Evolutionary conservation across 768 basidiomycete species (phyloP), one percentile per base, ranked within the genome.

Genomic region (Rossbeevera mucosa): DNA sequence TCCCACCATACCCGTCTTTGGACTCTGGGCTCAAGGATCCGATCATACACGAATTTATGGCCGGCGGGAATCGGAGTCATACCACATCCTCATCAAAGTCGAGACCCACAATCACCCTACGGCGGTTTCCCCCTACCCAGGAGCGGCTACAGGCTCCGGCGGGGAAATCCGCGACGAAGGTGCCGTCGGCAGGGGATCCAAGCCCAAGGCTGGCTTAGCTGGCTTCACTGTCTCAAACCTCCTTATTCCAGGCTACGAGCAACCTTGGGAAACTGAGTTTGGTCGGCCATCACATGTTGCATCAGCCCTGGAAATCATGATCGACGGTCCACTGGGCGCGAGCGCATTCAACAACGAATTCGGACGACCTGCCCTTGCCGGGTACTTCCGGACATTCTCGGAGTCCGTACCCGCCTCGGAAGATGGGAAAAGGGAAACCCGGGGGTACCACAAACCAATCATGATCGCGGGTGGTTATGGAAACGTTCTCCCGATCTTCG

Each of bases 91-190:
- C 21, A 84, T 94, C 74, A 99, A 99, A 72, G 96, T 98, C 53
- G 96, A 98, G 72, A 99, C 96, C 2, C 96, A 99, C 70, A 99
- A 99, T 66, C 96, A 98, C 64, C 96, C 96, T 3, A 98, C 95
- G 2, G 96, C 95, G 3, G 94, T 98, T 7, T 98, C 96, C 1
- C 96, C 96, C 1, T 98, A 88, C 68, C 92, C 96, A 2, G 96
- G 96, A n/a, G 95, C 96, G 0, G 94, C 95, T 1, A 98, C 96
- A 1, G 96, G 96, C 18, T 97, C 95, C 1, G 96, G 96, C 7
- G 96, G 96, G 9, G 96, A 99, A 72, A 98, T 98, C 59, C 83
- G 96, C 29, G 96, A 99, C 67, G 96, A 99, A 71, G 96, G 95
- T 14, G 88, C 96, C 5, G 92, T 94, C 36, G 96, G 96, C 5